Evolutionary conservation across 495 filamentous ascomycete species (phyloP), one percentile per base, ranked within the genome.

Genomic region (Talaromyces trachyspermus): DNA sequence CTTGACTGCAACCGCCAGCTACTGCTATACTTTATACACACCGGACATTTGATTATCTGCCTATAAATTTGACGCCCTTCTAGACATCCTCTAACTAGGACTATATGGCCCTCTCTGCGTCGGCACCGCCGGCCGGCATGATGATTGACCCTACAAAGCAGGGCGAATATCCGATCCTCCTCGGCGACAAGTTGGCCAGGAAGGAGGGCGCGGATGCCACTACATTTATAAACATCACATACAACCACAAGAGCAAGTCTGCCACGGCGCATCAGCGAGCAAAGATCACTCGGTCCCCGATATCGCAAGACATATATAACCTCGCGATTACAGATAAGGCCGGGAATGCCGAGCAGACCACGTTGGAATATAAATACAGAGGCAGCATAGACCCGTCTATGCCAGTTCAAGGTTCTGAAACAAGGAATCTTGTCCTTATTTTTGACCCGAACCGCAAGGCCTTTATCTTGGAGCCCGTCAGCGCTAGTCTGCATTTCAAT

Each of bases 401-500:
- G 42, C 49, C 53, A 9, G 54, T 49, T 6, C 48, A 51, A 9
- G 58, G 54, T 4, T 57, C 60, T 5, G 60, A 65, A 30, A 62
- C 66, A 24, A 63, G 58, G 29, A 63, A 66, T 26, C 62, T 72
- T 38, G 69, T 75, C 11, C 55, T 81, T 24, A 60, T 80, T 32
- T 81, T 78, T 52, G 73, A 81, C 49, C 59, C 70, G 3, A 54
- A 58, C 2, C 66, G 68, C 7, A 72, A 77, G 47, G 66, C 61
- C 10, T 74, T 77, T 38, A 71, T 74, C 6, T 58, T 80, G 18
- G 74, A 79, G 49, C 65, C 71, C 12, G 62, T 81, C 7, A 57
- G 66, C 43, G 68, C 66, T 19, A 67, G 70, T 20, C 64, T 77
- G 50, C 76, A 75, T 49, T 80, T 81, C 70, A 81, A 81, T 47